These are phyloP conservation scores for Laetiporus sulphureus DNA, from an alignment of 1,284 basidiomycete genomes.

Conservation along the genomic window DNA sequence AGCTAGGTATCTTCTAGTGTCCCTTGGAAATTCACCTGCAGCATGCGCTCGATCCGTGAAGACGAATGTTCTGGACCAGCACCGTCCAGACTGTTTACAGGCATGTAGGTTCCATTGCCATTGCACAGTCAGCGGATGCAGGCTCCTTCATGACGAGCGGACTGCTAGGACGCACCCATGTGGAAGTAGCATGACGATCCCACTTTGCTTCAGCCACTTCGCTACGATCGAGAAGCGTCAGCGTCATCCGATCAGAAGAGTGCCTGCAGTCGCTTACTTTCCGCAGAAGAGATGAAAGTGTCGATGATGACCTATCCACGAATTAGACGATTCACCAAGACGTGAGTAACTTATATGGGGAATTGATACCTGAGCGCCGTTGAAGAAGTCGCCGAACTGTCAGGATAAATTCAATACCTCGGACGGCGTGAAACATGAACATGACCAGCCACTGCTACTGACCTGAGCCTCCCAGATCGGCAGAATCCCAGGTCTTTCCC, in stretches of 20 bases:
- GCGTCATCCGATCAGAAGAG: constrained; percentile 1
- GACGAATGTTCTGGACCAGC: constrained; percentile 90
- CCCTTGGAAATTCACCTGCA: constrained; percentile 47
- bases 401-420: constrained; percentile 1
- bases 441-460: background rate
- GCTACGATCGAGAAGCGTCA: constrained; percentile 35
- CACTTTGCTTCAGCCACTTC: constrained; percentile 93
- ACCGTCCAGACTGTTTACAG: constrained; percentile 59
- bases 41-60: constrained; percentile 78
- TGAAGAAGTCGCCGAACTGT: constrained; percentile 88
- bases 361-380: constrained; percentile 65
- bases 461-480: constrained; percentile 89
- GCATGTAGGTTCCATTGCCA: background rate
- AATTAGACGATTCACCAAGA: background rate
- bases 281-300: constrained; percentile 77
- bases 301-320: constrained; percentile 67
- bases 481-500: constrained; percentile 74
- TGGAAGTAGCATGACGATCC: constrained; percentile 79
- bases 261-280: constrained; percentile 48
- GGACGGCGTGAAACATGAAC: constrained; percentile 1
- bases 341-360: background rate
- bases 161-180: constrained; percentile 39
- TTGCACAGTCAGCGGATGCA: background rate
- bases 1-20: background rate
- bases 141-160: background rate